These are phyloP conservation scores for Blastocystis sp. DNA, from an alignment of 352 stramenopile species.

Conservation along the genomic window DNA sequence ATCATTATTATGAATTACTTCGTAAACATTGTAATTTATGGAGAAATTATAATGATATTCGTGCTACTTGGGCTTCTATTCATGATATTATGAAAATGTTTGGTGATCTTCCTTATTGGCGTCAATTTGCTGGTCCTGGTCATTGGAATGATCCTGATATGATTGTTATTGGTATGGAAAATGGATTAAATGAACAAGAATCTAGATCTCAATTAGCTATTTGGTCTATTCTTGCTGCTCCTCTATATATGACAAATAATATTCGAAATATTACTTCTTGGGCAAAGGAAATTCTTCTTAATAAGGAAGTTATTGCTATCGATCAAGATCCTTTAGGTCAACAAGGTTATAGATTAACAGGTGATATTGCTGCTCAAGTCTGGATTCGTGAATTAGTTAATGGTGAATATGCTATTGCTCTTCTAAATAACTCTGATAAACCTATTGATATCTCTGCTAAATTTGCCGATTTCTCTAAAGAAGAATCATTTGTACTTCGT, in stretches of 20 bases:
- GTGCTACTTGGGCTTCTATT: conserved; percentile 41
- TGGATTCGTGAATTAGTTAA: conserved; percentile 36
- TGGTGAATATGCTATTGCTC: conserved; percentile 35
- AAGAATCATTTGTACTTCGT: conserved; percentile 21
- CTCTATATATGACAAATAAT: conserved; percentile 44
- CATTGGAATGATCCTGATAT: conserved; percentile 44
- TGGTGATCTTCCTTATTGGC: conserved; percentile 38
- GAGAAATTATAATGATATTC: conserved; percentile 45
- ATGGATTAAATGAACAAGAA: conserved; percentile 40
- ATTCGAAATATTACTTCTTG: conserved; percentile 40
- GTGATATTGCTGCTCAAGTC: not conserved
- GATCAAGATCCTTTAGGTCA: conserved; percentile 43
- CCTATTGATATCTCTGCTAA: conserved; percentile 30
- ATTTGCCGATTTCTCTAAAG: conserved; percentile 5
- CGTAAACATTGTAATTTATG: conserved; percentile 44
- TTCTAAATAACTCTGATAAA: conserved; percentile 28
- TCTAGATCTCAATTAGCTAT: conserved; percentile 42
- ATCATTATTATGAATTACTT: conserved; percentile 34
- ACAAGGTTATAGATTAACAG: conserved; percentile 34
- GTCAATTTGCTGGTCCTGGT: conserved; percentile 37
- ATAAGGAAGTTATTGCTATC: conserved; percentile 45
- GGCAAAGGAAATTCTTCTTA: conserved; percentile 41
- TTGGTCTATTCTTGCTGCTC: conserved; percentile 43
- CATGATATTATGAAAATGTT: conserved; percentile 43
- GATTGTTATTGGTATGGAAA: conserved; percentile 38